Percentiles rank a stretch among this genome's conserved stretches.
These are phyloP conservation scores for Calonectria montana DNA, from an alignment of 2,329 filamentous ascomycete species.

Conservation along the genomic window DNA sequence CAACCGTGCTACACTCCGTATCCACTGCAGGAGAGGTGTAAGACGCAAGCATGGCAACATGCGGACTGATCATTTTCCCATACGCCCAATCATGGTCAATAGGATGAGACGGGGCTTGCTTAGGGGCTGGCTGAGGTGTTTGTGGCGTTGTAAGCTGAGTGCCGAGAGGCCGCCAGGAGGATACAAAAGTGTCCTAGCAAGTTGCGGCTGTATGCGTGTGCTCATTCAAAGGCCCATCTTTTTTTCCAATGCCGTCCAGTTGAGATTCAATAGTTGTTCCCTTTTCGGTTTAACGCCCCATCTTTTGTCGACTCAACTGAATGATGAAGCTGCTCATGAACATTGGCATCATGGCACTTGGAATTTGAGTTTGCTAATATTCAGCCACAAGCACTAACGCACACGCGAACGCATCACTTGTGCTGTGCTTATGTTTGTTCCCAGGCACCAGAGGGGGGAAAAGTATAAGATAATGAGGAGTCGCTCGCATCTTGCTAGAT, in stretches of 20 bases:
- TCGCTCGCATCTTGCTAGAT: background rate
- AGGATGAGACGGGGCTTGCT: background rate
- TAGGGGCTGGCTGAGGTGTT: slow-evolving; percentile 1
- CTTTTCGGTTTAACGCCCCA: background rate
- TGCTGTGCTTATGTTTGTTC: background rate
- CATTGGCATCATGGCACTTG: background rate
- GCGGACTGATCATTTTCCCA: background rate
- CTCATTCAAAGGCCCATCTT: background rate
- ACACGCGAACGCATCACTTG: background rate
- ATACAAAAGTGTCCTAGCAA: background rate
- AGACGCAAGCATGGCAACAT: background rate
- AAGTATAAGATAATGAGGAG: slow-evolving; percentile 6
- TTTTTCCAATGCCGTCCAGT: background rate
- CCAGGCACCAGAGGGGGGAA: background rate
- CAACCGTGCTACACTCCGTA: background rate
- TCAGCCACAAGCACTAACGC: no score
- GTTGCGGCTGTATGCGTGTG: background rate
- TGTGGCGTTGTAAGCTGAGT: background rate
- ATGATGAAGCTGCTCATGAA: no score
- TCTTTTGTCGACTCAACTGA: background rate
- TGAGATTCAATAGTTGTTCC: background rate
- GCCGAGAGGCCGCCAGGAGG: background rate
- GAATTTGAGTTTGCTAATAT: background rate
- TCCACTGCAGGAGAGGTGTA: background rate
- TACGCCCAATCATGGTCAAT: background rate